Conservation (phyloP, 441 rosid genomes). For the Lepidium campestre region DNA sequence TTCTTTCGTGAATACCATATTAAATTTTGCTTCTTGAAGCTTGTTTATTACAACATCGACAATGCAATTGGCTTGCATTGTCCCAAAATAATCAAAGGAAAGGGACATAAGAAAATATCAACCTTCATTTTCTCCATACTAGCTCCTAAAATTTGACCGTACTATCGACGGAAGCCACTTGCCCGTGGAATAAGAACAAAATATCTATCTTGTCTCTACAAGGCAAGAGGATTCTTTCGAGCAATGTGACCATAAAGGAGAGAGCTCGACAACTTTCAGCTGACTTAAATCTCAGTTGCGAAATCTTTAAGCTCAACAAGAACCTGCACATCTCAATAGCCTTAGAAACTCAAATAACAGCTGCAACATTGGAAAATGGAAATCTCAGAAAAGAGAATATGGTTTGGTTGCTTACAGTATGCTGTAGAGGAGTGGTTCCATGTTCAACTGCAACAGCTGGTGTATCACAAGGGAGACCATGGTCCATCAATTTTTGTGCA, state of each 20-base stretch:
- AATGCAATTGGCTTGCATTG: not conserved
- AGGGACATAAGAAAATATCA: not conserved
- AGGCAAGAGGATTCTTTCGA: constrained; percentile 40
- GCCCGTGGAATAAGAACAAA: not conserved
- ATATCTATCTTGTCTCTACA: constrained; percentile 36
- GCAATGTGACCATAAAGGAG: constrained; percentile 71
- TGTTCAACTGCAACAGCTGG: constrained; percentile 91
- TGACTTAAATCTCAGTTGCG: constrained; percentile 46
- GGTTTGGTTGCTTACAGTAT: constrained; percentile 46
- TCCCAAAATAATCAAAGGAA: not conserved
- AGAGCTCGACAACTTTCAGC: constrained; percentile 82
- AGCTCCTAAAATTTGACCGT: not conserved
- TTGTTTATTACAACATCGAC: constrained; percentile 13
- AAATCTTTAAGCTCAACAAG: constrained; percentile 75
- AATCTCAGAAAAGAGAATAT: not conserved
- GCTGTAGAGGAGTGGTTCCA: constrained; percentile 88
- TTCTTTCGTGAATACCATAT: not conserved
- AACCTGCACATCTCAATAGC: constrained; percentile 38
- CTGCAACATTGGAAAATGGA: not conserved
- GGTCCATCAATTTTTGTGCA: constrained; percentile 66
- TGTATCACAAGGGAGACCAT: constrained; percentile 69
- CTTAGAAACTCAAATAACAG: not conserved
- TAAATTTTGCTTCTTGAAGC: not conserved
- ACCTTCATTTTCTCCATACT: not conserved
- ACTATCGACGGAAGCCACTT: not conserved